phyloP scores from a whole-genome alignment of 2,329 filamentous ascomycete species.

The Lachnellula willkommii region DNA sequence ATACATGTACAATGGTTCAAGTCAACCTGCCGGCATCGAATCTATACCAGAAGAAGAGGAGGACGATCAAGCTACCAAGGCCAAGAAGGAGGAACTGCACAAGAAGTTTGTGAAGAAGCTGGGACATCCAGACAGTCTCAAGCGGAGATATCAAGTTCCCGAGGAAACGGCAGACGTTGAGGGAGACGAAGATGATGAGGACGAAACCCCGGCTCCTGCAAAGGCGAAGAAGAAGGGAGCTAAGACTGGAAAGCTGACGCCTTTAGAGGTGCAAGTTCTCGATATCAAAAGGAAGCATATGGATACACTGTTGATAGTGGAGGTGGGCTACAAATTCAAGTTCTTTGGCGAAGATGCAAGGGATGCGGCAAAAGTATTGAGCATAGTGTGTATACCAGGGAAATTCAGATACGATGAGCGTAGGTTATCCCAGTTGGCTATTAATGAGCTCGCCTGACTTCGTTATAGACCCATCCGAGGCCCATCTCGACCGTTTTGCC shows the following conservation, averaged over 20 bases:
- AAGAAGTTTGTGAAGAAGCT: conserved; percentile 85
- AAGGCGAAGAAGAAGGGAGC: conserved; percentile 62
- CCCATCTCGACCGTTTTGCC: conserved; percentile 85
- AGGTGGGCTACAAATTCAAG: conserved; percentile 96
- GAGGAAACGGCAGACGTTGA: conserved; percentile 52
- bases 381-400: conserved; percentile 94
- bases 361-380: conserved; percentile 79
- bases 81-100: conserved; percentile 67
- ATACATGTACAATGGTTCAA: conserved; percentile 46
- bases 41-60: conserved; percentile 34
- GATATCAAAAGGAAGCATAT: conserved; percentile 89
- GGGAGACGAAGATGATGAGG: conserved; percentile 53
- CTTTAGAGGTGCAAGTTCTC: conserved; percentile 87
- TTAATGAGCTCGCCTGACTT: conserved; percentile 21
- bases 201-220: conserved; percentile 44
- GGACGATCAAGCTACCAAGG: conserved; percentile 48
- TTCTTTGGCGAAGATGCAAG: conserved; percentile 96
- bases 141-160: conserved; percentile 51
- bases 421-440: conserved; percentile 35
- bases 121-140: conserved; percentile 76
- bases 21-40: conserved; percentile 19
- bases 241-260: conserved; percentile 77
- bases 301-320: conserved; percentile 85
- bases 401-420: conserved; percentile 92
- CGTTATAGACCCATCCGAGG: conserved; percentile 69